Percentiles rank a stretch among this genome's conserved stretches.
Conservation (phyloP, 2,329 filamentous ascomycete genomes). For the Penicillium sp. region DNA sequence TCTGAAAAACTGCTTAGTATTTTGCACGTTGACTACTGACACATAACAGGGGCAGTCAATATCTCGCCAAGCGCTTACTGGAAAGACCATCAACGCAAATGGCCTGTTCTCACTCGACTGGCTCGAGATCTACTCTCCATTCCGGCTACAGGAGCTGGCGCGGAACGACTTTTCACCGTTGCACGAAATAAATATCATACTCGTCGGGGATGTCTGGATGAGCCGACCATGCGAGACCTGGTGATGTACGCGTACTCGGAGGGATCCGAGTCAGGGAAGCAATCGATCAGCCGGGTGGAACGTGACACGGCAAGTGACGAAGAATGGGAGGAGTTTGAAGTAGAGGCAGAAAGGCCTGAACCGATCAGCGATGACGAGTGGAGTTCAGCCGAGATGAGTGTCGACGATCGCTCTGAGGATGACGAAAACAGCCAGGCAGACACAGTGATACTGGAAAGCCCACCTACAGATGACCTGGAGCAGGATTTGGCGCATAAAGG, state of each 20-base stretch:
- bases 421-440: not conserved
- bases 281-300: not conserved
- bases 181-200: not conserved
- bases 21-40: not conserved
- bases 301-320: not conserved
- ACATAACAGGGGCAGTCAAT: not conserved
- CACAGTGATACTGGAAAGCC: not conserved
- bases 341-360: not conserved
- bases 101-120: not conserved
- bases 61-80: not conserved
- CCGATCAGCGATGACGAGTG: not conserved
- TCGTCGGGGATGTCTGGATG: not conserved
- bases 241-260: not conserved
- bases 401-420: not conserved
- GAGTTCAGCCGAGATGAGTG: not conserved
- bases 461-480: not conserved
- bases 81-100: too few species aligned
- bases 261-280: not conserved
- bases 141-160: not conserved
- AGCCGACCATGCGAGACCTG: not conserved
- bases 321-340: not conserved
- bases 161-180: too few species aligned
- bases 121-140: constrained; percentile 1
- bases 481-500: not conserved
- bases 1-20: not conserved